phyloP scores from a whole-genome alignment of 495 filamentous ascomycete genomes.

The Astrothelium subdiscretum region DNA sequence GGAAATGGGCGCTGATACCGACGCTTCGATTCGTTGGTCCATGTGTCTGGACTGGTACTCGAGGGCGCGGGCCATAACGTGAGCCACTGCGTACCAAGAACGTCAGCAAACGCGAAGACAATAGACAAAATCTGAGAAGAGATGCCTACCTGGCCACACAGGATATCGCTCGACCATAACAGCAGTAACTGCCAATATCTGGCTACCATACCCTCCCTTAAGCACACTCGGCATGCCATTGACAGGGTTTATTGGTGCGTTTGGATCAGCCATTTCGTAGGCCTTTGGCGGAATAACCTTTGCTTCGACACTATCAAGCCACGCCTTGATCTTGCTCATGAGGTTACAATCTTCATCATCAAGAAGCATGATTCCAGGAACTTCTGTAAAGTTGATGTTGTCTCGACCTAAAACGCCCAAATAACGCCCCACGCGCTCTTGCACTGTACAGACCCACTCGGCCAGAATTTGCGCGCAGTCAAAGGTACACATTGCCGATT shows the following conservation, averaged over 20 bases:
- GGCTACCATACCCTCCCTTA: constrained; percentile 66
- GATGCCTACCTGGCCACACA: constrained; percentile 76
- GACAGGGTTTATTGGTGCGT: constrained; percentile 35
- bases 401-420: constrained; percentile 79
- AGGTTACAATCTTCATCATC: constrained; percentile 89
- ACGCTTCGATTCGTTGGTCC: constrained; percentile 36
- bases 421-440: constrained; percentile 84
- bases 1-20: constrained; percentile 3
- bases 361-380: constrained; percentile 77
- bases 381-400: constrained; percentile 60
- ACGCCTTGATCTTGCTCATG: constrained; percentile 70
- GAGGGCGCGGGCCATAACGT: constrained; percentile 76
- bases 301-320: constrained; percentile 63
- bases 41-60: constrained; percentile 78
- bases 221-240: constrained; percentile 39
- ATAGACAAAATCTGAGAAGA: neutral
- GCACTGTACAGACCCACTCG: constrained; percentile 90
- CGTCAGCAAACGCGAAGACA: constrained; percentile 24
- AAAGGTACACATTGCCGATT: constrained; percentile 86
- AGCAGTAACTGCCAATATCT: constrained; percentile 76
- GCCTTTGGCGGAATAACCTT: constrained; percentile 46
- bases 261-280: constrained; percentile 33
- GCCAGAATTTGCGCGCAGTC: constrained; percentile 96
- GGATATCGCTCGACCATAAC: constrained; percentile 81
- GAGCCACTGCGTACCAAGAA: constrained; percentile 51